Conservation (phyloP, 2,329 filamentous ascomycete species). For the Pestalotiopsis sp. region DNA sequence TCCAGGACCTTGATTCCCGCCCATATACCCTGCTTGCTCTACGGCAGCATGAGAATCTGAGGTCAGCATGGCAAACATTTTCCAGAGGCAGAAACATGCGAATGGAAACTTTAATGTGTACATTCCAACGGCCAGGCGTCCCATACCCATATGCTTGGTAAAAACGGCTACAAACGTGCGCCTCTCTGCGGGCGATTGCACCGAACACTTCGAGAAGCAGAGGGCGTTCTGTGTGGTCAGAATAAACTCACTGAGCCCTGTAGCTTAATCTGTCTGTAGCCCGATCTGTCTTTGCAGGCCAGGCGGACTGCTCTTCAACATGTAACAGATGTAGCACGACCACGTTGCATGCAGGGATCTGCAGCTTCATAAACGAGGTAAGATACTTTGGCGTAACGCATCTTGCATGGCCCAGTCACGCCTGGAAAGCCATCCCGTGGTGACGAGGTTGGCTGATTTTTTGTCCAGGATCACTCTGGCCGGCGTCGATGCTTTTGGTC, state of each 20-base stretch:
- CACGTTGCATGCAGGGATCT: constrained; percentile 8
- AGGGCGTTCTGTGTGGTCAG: background rate
- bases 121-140: background rate
- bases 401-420: constrained; percentile 4
- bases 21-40: background rate
- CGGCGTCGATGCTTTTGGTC: background rate
- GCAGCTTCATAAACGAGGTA: background rate
- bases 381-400: background rate
- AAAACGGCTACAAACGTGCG: background rate
- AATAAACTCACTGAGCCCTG: background rate
- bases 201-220: background rate
- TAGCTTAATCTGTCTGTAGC: background rate
- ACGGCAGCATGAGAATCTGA: background rate
- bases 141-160: background rate
- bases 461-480: background rate
- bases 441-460: background rate
- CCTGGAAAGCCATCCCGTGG: background rate
- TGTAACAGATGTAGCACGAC: constrained; percentile 5
- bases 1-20: background rate
- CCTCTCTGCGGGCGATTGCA: background rate
- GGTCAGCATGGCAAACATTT: background rate
- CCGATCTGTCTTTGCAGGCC: background rate
- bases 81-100: background rate
- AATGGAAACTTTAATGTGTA: background rate
- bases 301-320: background rate